phyloP scores from a whole-genome alignment of 2,329 filamentous ascomycete genomes.

The Penicillium vulpinum region DNA sequence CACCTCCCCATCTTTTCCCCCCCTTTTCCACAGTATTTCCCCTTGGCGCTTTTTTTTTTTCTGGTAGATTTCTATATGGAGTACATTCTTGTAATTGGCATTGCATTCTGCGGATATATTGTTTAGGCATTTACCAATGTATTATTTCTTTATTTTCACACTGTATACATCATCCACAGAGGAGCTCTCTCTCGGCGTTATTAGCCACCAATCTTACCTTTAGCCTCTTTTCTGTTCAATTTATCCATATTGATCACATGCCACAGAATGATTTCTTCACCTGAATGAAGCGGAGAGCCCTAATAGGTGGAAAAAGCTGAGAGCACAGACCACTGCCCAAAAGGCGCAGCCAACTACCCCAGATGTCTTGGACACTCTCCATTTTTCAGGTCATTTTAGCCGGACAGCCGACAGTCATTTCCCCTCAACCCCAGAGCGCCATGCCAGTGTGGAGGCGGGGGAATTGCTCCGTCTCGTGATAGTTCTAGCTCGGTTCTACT shows the following conservation, averaged over 20 bases:
- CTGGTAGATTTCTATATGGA: conserved; percentile 11
- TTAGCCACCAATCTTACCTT: background rate
- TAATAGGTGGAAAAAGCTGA: conserved; percentile 20
- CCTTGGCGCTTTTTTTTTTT: background rate
- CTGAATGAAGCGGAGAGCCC: background rate
- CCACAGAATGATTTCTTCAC: background rate
- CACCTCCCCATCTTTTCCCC: background rate
- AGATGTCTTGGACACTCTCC: background rate
- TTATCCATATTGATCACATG: background rate
- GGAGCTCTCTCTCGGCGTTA: background rate
- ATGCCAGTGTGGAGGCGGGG: conserved; percentile 1
- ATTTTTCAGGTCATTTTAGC: conserved; percentile 8
- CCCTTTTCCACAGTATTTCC: background rate
- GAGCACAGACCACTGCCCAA: background rate
- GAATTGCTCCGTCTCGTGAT: conserved; percentile 19
- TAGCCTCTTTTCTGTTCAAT: background rate
- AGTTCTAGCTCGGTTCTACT: conserved; percentile 13
- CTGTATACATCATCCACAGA: background rate
- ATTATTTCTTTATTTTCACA: background rate
- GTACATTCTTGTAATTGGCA: conserved; percentile 21
- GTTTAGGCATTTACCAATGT: conserved; percentile 17
- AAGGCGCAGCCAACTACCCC: background rate
- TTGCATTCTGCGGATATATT: conserved; percentile 21
- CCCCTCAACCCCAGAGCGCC: background rate
- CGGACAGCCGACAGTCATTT: conserved; percentile 4